These are phyloP conservation scores for Trichomonascaceae sp. DNA, from an alignment of 1,139 yeast species.

Conservation along the genomic window DNA sequence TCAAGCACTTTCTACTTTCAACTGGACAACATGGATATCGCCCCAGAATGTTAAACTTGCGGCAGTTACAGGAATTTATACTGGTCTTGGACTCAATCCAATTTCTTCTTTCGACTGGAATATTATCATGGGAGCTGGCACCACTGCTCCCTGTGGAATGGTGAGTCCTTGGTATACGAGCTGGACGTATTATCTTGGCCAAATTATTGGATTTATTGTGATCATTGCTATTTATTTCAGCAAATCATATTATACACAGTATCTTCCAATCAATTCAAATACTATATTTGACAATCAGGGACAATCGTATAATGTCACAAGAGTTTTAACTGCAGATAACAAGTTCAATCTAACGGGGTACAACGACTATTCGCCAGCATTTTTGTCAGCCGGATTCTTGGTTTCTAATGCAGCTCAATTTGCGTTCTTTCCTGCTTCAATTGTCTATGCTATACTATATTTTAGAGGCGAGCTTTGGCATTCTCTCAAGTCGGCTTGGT, in stretches of 20 bases:
- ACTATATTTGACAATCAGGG: conserved; percentile 47
- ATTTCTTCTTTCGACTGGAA: conserved; percentile 49
- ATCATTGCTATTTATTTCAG: conserved; percentile 43
- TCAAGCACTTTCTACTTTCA: conserved; percentile 45
- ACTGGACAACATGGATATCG: conserved; percentile 59
- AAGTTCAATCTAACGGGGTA: conserved; percentile 28
- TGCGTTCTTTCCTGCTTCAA: conserved; percentile 35
- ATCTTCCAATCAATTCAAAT: conserved; percentile 49
- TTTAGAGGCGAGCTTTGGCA: conserved; percentile 13
- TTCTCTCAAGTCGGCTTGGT: conserved; percentile 14
- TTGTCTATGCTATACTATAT: conserved; percentile 44
- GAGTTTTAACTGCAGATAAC: conserved; percentile 36
- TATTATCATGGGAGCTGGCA: conserved; percentile 40
- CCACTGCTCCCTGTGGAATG: conserved; percentile 36
- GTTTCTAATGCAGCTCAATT: conserved; percentile 30
- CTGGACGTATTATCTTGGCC: conserved; percentile 36
- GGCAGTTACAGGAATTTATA: conserved; percentile 47
- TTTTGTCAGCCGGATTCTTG: conserved; percentile 34
- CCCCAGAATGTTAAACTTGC: conserved; percentile 52
- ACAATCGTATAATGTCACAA: conserved; percentile 36
- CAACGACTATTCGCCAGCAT: conserved; percentile 44
- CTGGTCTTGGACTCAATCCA: conserved; percentile 58
- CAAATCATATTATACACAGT: conserved; percentile 47
- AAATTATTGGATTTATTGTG: conserved; percentile 38
- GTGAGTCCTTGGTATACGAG: conserved; percentile 43